Percentiles rank a stretch among this genome's conserved stretches.
Conservation (phyloP, 2,329 filamentous ascomycete genomes). For the Botrytis paeoniae region DNA sequence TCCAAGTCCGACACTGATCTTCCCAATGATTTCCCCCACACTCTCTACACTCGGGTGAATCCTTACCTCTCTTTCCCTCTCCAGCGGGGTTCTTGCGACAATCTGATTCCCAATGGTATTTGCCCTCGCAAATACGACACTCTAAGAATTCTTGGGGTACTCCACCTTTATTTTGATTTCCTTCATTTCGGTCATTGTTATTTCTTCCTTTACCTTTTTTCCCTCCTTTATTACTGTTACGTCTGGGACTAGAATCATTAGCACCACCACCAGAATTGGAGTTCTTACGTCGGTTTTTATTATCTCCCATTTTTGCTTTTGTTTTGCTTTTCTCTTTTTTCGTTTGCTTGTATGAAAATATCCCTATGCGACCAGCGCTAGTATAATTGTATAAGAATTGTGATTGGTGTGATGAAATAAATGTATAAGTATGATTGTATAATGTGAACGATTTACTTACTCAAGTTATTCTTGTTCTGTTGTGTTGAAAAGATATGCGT, state of each 20-base stretch:
- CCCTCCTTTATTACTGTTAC: background rate
- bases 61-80: background rate
- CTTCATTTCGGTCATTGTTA: background rate
- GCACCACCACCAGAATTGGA: background rate
- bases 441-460: background rate
- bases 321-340: background rate
- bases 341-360: background rate
- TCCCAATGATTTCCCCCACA: slow-evolving; percentile 15
- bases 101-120: slow-evolving; percentile 11
- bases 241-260: background rate
- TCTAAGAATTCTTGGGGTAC: background rate
- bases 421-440: background rate
- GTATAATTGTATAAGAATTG: background rate
- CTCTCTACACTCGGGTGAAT: background rate
- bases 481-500: background rate
- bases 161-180: background rate
- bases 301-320: background rate
- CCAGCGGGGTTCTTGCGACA: background rate
- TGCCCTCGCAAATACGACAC: slow-evolving; percentile 5
- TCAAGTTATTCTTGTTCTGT: background rate
- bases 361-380: background rate
- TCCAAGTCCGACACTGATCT: slow-evolving; percentile 10
- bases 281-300: background rate
- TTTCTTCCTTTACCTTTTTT: background rate
- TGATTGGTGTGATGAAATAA: background rate